Percentiles rank a stretch among this genome's conserved stretches.
Evolutionary conservation across 495 filamentous ascomycete species (phyloP).

Genomic region (Penicillium longicatenatum): DNA sequence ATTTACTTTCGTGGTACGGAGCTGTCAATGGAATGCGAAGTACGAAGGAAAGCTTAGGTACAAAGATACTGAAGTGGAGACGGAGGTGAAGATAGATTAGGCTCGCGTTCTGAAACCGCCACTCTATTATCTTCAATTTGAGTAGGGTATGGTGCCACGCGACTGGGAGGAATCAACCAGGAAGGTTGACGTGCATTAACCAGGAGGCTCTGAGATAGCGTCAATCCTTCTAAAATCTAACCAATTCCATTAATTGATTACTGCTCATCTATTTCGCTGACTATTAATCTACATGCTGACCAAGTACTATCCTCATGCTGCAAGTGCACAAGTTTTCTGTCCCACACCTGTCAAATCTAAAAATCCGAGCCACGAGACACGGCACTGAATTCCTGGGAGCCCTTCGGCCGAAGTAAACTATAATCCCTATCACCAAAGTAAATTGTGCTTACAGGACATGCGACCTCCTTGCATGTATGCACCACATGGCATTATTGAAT

Average conservation of each 20-base stretch:
- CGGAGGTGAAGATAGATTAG: background rate
- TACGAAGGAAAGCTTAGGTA: background rate
- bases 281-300: background rate
- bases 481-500: background rate
- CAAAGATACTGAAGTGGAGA: background rate
- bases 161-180: too few species aligned
- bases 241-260: background rate
- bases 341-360: background rate
- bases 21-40: too few species aligned
- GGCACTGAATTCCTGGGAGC: too few species aligned
- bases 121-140: background rate
- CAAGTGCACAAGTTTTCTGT: too few species aligned
- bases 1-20: background rate
- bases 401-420: background rate
- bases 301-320: background rate
- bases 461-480: background rate
- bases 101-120: background rate
- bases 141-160: background rate
- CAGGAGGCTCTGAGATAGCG: background rate
- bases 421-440: background rate
- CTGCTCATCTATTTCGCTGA: too few species aligned
- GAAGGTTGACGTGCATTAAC: background rate
- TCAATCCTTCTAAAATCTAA: background rate
- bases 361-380: background rate
- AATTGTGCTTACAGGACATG: background rate